Base-by-base conservation (phyloP, 2,329 filamentous ascomycete species). In the Sclerotinia subarctica region DNA sequence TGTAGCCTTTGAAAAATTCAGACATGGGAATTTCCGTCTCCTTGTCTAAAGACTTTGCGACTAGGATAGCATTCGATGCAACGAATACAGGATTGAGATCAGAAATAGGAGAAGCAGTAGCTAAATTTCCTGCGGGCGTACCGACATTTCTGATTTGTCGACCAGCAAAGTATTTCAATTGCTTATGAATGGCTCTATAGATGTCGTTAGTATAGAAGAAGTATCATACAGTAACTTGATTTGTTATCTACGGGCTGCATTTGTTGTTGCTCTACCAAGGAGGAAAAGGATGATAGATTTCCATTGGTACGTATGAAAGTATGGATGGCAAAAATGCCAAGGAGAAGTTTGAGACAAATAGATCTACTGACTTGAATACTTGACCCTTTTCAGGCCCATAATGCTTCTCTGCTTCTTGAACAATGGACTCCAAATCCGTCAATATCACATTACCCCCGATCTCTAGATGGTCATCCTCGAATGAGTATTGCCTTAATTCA, bases 131-230 rank as follows among this genome's bases (percentile, higher is more conserved):
- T 0, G 95, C 95, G 0, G 94, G 94, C 0, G 95, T 97, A 42
- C 94, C 95, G n/a, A 97, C 94, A 75, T 98, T 99, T 73, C 95
- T 87, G 76, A 99, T 98, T 76, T 99, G 95, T 58, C 95, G 84
- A 57, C 95, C 95, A 64, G 94, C 95, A 79, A 99, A 98, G 78
- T 94, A 97, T 72, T 90, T 90, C 66, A 99, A 87, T 78, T 98
- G 94, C 78, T 97, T 98, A 76, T 94, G 85, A 69, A 98, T 95
- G 0, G 92, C 93, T n/a, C 66, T 68, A 21, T n/a, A 46, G 29
- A 51, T 13, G 5, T 19, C 13, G 59, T 62, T 62, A 62, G 58
- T 26, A 26, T 24, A 3, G 1, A 51, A 13, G 7, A 62, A 15
- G 19, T 38, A 7, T 26, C 1, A 26, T 19, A 51, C 21, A 15